Conservation (phyloP, 140 eudicot species). For the Ambrosia hybrid region DNA sequence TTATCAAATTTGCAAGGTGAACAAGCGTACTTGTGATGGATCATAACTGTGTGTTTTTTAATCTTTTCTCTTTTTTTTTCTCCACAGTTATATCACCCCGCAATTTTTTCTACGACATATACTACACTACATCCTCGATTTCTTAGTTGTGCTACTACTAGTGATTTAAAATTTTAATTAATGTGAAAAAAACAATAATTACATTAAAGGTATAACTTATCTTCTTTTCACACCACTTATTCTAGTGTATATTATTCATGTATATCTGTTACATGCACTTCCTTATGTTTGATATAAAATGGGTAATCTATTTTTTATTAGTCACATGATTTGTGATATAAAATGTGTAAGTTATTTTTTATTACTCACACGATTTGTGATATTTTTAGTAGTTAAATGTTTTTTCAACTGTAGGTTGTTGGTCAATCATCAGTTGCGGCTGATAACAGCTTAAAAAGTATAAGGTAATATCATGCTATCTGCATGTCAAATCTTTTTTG, state of each 20-base stretch:
- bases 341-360: too few species aligned
- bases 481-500: conserved; percentile 8
- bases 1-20: too few species aligned
- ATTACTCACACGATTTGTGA: conserved; percentile 6
- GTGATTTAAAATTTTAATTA: background rate
- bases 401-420: conserved; percentile 39
- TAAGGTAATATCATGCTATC: conserved; percentile 42
- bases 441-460: conserved; percentile 46
- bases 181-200: background rate
- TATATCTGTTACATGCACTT: background rate
- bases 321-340: too few species aligned
- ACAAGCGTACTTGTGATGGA: too few species aligned
- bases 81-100: too few species aligned
- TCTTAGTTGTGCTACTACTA: background rate
- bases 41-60: too few species aligned
- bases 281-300: conserved; percentile 7
- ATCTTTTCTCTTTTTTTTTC: too few species aligned
- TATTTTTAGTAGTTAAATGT: conserved; percentile 3
- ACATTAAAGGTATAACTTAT: conserved; percentile 1
- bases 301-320: background rate
- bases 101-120: too few species aligned
- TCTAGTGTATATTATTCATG: background rate
- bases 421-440: conserved; percentile 50
- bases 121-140: background rate
- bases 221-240: conserved; percentile 3